Conservation (phyloP, 108 stramenopile species). For the Fragilaria radians region DNA sequence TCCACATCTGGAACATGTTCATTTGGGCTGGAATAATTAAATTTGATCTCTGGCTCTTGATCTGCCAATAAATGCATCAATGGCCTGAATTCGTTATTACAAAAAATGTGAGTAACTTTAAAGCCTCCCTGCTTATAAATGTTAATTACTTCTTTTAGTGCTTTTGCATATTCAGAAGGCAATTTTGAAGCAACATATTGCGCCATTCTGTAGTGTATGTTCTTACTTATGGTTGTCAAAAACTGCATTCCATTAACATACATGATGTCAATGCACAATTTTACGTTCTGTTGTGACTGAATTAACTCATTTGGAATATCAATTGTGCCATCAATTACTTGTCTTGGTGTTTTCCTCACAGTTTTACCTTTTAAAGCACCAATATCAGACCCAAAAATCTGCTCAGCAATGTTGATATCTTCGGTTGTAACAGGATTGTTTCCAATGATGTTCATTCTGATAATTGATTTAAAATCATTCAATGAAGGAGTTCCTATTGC, state of each 20-base stretch:
- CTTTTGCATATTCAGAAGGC: background rate
- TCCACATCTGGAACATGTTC: slow-evolving; percentile 21
- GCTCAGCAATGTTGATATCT: slow-evolving; percentile 10
- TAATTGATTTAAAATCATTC: background rate
- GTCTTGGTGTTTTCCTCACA: background rate
- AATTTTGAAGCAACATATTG: slow-evolving; percentile 4
- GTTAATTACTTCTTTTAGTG: too few species aligned
- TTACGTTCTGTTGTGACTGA: background rate
- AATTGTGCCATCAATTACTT: background rate
- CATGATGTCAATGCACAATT: background rate
- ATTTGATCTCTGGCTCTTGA: background rate
- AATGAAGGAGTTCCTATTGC: background rate
- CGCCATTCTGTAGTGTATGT: slow-evolving; percentile 20
- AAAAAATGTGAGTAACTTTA: background rate
- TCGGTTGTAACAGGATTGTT: slow-evolving; percentile 13
- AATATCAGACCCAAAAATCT: slow-evolving; percentile 23
- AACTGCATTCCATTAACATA: background rate
- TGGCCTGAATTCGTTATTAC: slow-evolving; percentile 19
- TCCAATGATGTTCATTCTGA: background rate
- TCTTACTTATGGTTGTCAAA: background rate
- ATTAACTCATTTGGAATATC: background rate
- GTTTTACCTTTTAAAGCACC: slow-evolving; percentile 27
- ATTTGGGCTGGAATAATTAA: slow-evolving; percentile 16
- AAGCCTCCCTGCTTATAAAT: slow-evolving; percentile 21
- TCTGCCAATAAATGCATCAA: too few species aligned